Conservation (phyloP, 2,329 filamentous ascomycete genomes). For the Aspergillus sp. region DNA sequence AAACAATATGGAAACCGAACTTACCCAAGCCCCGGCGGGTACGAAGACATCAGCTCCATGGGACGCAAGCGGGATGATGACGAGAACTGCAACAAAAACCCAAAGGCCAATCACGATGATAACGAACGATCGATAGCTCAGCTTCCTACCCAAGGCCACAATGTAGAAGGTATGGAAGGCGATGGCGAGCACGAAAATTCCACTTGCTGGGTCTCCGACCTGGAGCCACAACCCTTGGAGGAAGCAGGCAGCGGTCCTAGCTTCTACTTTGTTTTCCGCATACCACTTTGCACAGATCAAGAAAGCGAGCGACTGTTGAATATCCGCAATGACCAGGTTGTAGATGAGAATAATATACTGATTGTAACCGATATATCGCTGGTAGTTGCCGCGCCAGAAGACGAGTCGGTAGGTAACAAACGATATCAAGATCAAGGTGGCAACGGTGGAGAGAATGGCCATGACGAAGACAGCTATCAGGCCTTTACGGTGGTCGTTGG, state of each 20-base stretch:
- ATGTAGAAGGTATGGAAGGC: slow-evolving; percentile 55
- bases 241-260: slow-evolving; percentile 48
- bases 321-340: slow-evolving; percentile 54
- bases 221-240: slow-evolving; percentile 54
- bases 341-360: slow-evolving; percentile 57
- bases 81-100: slow-evolving; percentile 47
- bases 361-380: slow-evolving; percentile 53
- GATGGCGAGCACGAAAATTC: slow-evolving; percentile 56
- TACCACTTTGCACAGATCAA: slow-evolving; percentile 52
- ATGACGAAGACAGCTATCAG: slow-evolving; percentile 50
- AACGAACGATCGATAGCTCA: slow-evolving; percentile 49
- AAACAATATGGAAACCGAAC: not conserved
- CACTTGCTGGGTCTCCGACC: slow-evolving; percentile 53
- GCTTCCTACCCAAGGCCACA: slow-evolving; percentile 48
- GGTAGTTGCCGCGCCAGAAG: slow-evolving; percentile 50
- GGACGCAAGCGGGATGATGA: slow-evolving; percentile 47
- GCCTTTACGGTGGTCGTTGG: slow-evolving; percentile 37
- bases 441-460: slow-evolving; percentile 49
- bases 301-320: slow-evolving; percentile 54
- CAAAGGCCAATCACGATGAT: slow-evolving; percentile 46
- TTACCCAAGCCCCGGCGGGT: slow-evolving; percentile 51
- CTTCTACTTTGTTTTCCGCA: slow-evolving; percentile 43
- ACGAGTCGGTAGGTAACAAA: slow-evolving; percentile 55
- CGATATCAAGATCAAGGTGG: slow-evolving; percentile 43
- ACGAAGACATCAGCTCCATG: slow-evolving; percentile 47